Conservation (phyloP, 768 basidiomycete species). For the Termitomyces bulborhizus region DNA sequence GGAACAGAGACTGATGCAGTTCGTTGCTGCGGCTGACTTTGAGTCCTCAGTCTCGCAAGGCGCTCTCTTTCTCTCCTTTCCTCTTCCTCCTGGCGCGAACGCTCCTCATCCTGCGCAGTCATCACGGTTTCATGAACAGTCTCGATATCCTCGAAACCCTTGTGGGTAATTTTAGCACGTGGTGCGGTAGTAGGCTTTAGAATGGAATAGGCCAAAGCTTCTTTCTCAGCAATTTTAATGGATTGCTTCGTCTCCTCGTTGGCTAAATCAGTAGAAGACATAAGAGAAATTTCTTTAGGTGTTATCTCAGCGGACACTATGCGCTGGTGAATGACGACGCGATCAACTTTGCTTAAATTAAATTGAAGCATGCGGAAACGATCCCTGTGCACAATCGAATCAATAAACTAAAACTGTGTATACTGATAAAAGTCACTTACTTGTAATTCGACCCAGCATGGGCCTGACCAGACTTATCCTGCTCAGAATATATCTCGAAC, state of each 20-base stretch:
- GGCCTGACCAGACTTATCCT: slow-evolving; percentile 62
- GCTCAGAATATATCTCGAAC: slow-evolving; percentile 72
- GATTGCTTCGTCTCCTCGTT: slow-evolving; percentile 82
- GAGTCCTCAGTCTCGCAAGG: slow-evolving; percentile 51
- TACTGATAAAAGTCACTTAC: slow-evolving; percentile 30
- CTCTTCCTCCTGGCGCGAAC: slow-evolving; percentile 58
- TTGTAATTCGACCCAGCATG: slow-evolving; percentile 75
- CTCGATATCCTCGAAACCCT: slow-evolving; percentile 89
- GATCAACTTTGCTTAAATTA: slow-evolving; percentile 81
- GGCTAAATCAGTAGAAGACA: slow-evolving; percentile 87
- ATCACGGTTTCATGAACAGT: slow-evolving; percentile 49
- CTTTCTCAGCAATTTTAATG: slow-evolving; percentile 76
- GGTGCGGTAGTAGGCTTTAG: slow-evolving; percentile 65
- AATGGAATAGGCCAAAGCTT: slow-evolving; percentile 81
- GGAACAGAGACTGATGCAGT: slow-evolving; percentile 57
- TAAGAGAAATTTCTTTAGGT: slow-evolving; percentile 68
- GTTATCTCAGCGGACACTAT: slow-evolving; percentile 64
- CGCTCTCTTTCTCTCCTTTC: slow-evolving; percentile 68
- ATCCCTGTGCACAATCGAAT: slow-evolving; percentile 43
- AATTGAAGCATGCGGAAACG: slow-evolving; percentile 88
- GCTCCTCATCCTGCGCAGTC: slow-evolving; percentile 43
- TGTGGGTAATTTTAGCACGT: slow-evolving; percentile 82
- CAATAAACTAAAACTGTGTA: background rate
- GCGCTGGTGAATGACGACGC: slow-evolving; percentile 70
- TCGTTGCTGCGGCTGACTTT: slow-evolving; percentile 38